Evolutionary conservation across 75 land plant genomes (phyloP).

Genomic region (Pinus tabuliformis): DNA sequence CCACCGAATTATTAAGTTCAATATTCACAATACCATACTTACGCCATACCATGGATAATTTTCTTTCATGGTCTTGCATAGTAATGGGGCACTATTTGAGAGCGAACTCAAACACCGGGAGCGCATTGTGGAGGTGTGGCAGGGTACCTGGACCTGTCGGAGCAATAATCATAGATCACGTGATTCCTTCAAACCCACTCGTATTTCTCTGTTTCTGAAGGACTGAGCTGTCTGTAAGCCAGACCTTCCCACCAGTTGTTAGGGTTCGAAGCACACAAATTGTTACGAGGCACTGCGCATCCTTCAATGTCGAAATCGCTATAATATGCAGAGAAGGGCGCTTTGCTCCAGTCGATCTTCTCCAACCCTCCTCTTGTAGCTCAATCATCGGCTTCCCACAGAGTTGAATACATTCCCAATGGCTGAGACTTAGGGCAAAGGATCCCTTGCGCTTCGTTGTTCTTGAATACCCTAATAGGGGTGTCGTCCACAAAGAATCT

Average conservation of each 20-base stretch:
- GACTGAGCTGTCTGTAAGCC: conserved; percentile 23
- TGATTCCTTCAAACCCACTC: conserved; percentile 57
- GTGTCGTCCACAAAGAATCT: conserved; percentile 68
- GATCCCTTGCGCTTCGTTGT: conserved; percentile 52
- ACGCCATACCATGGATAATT: too few species aligned
- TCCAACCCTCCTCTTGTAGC: conserved; percentile 82
- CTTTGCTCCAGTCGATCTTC: conserved; percentile 73
- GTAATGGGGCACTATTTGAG: too few species aligned
- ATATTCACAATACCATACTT: too few species aligned
- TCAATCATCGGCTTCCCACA: conserved; percentile 89
- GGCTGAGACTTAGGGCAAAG: conserved; percentile 61
- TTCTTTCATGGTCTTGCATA: too few species aligned
- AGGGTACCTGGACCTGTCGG: conserved; percentile 52
- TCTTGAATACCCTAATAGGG: conserved; percentile 84
- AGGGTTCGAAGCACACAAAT: conserved; percentile 22
- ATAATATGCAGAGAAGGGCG: conserved; percentile 72
- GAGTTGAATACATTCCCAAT: conserved; percentile 73
- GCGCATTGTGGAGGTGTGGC: conserved; percentile 50
- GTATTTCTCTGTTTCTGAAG: conserved; percentile 19
- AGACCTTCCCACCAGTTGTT: conserved; percentile 41
- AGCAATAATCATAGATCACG: conserved; percentile 74
- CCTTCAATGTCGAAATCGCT: conserved; percentile 72
- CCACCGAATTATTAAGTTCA: too few species aligned
- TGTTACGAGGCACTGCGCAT: conserved; percentile 42
- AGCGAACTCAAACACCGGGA: conserved; percentile 21